Conservation (phyloP, 1,284 basidiomycete genomes). For the Ustilago crameri region DNA sequence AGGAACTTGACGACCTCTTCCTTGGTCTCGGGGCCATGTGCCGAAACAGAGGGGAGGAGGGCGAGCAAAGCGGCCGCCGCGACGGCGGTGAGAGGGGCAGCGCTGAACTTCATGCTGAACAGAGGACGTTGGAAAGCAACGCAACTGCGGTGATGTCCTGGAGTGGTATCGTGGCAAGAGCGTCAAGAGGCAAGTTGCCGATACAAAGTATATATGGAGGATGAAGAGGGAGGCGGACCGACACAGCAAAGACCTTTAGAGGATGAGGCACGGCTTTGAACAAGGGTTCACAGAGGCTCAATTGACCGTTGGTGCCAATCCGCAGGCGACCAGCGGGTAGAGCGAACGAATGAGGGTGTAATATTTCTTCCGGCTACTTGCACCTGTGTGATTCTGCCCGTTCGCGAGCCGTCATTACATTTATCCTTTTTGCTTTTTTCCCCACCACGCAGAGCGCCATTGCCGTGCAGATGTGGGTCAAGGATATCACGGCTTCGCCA, state of each 20-base stretch:
- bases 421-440: background rate
- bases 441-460: no score
- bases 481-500: slow-evolving; percentile 18
- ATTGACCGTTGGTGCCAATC: background rate
- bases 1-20: slow-evolving; percentile 64
- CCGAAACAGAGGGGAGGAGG: slow-evolving; percentile 41
- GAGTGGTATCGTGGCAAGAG: no score
- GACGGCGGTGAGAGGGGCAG: slow-evolving; percentile 28
- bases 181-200: background rate
- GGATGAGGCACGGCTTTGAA: background rate
- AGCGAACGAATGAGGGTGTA: background rate
- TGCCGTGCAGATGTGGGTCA: background rate
- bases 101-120: slow-evolving; percentile 39
- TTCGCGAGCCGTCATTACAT: background rate
- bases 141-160: background rate
- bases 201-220: background rate
- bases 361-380: slow-evolving; percentile 49
- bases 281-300: background rate
- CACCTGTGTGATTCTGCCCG: background rate
- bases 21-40: slow-evolving; percentile 63
- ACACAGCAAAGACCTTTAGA: no score
- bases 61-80: slow-evolving; percentile 36
- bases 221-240: background rate
- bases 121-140: background rate
- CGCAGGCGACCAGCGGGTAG: background rate